Percentiles rank a stretch among this genome's conserved stretches.
Conservation (phyloP, 2,329 filamentous ascomycete species). For the Talaromyces sp. region DNA sequence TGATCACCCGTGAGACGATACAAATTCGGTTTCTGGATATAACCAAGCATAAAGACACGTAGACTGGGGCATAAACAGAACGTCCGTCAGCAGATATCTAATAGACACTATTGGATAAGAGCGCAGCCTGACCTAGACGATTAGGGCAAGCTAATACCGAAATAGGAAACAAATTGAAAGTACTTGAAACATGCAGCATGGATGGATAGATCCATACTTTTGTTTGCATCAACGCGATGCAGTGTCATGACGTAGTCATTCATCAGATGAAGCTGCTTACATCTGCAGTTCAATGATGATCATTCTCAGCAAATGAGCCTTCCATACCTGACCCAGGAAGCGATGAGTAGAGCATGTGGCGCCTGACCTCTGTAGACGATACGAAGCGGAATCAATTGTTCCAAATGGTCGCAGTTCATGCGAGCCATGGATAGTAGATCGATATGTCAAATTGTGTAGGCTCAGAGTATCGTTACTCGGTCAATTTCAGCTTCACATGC, state of each 20-base stretch:
- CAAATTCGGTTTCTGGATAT: too few relatives aligned
- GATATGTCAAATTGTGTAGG: neutral
- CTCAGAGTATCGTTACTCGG: neutral
- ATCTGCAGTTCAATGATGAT: neutral
- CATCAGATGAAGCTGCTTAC: neutral
- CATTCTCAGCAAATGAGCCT: neutral
- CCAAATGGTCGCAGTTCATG: neutral
- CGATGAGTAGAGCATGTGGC: neutral
- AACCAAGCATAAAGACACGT: neutral
- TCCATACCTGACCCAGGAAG: neutral
- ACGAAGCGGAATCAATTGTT: neutral
- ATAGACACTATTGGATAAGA: neutral
- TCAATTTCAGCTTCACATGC: neutral
- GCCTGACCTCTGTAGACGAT: neutral
- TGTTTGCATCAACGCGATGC: neutral
- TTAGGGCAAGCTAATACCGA: neutral
- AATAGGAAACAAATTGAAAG: neutral
- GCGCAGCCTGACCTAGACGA: neutral
- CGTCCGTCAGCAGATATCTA: neutral
- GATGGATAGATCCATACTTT: neutral
- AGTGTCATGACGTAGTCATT: neutral
- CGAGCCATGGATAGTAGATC: neutral
- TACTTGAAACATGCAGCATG: neutral
- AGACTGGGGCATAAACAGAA: neutral
- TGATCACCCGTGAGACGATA: neutral